Evolutionary conservation across 805 yeast genomes (phyloP).

Genomic region (Yarrowia osloensis): DNA sequence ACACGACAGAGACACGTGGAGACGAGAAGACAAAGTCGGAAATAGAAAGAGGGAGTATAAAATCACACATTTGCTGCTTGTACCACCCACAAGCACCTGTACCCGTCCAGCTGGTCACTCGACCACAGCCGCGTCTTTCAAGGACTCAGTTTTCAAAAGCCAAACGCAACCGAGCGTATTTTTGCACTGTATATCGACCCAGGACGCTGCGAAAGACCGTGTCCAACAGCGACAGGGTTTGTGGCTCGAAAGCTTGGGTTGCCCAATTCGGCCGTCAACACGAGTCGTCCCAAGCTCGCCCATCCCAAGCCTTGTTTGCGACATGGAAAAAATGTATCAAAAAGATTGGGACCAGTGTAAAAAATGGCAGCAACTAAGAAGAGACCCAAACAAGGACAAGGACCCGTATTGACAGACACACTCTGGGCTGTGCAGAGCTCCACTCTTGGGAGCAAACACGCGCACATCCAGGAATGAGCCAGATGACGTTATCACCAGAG

Average conservation of each 20-base stretch:
- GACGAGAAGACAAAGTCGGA: neutral
- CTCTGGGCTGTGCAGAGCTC: too few species aligned
- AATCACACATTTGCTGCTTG: too few species aligned
- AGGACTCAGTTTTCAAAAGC: too few species aligned
- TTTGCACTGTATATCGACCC: neutral
- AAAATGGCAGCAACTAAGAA: neutral
- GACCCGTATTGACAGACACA: too few species aligned
- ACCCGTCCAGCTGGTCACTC: too few species aligned
- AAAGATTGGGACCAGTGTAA: constrained; percentile 1
- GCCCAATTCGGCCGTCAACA: constrained; percentile 9
- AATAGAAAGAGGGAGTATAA: too few species aligned
- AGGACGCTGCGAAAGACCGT: neutral
- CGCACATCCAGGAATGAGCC: neutral
- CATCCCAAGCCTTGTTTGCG: neutral
- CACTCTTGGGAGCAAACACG: neutral
- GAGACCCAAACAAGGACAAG: too few species aligned
- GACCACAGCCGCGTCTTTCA: too few species aligned
- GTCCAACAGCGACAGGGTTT: neutral
- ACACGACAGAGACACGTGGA: neutral
- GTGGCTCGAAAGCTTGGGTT: neutral
- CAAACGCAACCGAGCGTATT: too few species aligned
- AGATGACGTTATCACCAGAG: neutral
- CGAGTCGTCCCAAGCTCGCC: neutral
- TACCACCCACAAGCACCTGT: too few species aligned
- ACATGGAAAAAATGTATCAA: constrained; percentile 18